phyloP scores from a whole-genome alignment of 768 basidiomycete species.

The Collybia sordida region DNA sequence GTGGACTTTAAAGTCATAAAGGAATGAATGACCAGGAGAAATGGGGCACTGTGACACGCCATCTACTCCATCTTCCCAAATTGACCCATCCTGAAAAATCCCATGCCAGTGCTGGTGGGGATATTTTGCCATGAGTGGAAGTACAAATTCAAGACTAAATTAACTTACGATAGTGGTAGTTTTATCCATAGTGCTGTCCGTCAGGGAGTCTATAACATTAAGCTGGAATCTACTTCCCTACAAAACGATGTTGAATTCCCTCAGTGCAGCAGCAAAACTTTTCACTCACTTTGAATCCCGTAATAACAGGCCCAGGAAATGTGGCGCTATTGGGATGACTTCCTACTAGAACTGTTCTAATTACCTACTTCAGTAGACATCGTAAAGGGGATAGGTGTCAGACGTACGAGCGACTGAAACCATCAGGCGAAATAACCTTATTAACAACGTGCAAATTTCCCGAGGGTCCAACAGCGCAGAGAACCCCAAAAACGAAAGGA shows the following conservation, averaged over 20 bases:
- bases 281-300: slow-evolving; percentile 27
- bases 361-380: not conserved
- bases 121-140: not conserved
- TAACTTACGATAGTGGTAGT: slow-evolving; percentile 49
- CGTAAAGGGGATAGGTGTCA: not conserved
- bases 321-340: slow-evolving; percentile 2
- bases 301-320: slow-evolving; percentile 23
- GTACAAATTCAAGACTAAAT: not conserved
- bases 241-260: not conserved
- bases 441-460: slow-evolving; percentile 39
- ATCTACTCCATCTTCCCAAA: slow-evolving; percentile 40
- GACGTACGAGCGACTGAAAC: slow-evolving; percentile 28
- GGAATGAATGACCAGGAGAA: slow-evolving; percentile 33
- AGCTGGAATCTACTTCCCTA: slow-evolving; percentile 44
- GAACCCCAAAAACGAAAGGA: not conserved
- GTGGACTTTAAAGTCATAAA: slow-evolving; percentile 24
- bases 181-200: slow-evolving; percentile 47
- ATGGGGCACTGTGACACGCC: slow-evolving; percentile 44
- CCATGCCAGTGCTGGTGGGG: slow-evolving; percentile 47
- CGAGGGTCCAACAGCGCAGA: slow-evolving; percentile 24
- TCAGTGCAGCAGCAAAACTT: not conserved
- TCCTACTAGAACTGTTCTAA: slow-evolving; percentile 23
- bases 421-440: slow-evolving; percentile 45
- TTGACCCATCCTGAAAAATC: slow-evolving; percentile 33
- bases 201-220: slow-evolving; percentile 46